A percentile compares a stretch with the other conserved stretches of the same genome.
Conservation (phyloP, 306 rosid species). For the barrel medic (Medicago truncatula) region MtrunA17r5.0-ANR NC_053049.1:15964001-15964500, state of each 20-base stretch:
- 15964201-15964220: no score
- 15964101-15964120: conserved; percentile 2
- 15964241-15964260: neutral
- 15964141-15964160: neutral
- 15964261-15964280: neutral
- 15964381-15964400: conserved; percentile 64
- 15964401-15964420: conserved; percentile 52
- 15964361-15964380: conserved; percentile 81
- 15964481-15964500: conserved; percentile 22
- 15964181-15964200: no score
- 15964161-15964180: neutral
- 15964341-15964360: conserved; percentile 86
- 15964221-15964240: neutral
- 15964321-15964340: conserved; percentile 74
- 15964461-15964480: conserved; percentile 54
- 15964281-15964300: conserved; percentile 29
- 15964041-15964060: conserved; percentile 63
- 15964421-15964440: conserved; percentile 59
- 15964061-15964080: conserved; percentile 91
- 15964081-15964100: conserved; percentile 29
- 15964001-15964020: conserved; percentile 93
- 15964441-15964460: conserved; percentile 54
- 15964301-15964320: conserved; percentile 70
- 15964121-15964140: conserved; percentile 26
- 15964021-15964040: conserved; percentile 85